phyloP scores from a whole-genome alignment of 306 rosid genomes.

The Prunus mongolica region DNA sequence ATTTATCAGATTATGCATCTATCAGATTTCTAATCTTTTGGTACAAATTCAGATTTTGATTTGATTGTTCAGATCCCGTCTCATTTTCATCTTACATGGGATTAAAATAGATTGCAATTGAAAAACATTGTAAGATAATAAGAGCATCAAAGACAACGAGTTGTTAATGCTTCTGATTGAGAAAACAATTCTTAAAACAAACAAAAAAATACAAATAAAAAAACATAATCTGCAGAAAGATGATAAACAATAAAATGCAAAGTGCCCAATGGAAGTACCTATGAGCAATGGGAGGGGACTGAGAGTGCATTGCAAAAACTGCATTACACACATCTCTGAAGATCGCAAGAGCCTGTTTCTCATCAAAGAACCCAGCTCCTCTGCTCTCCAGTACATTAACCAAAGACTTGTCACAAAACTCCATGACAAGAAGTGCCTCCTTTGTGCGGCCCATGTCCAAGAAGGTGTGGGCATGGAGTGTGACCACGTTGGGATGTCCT shows the following conservation, averaged over 20 bases:
- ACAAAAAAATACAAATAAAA: not conserved
- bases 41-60: no score
- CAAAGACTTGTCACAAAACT: slow-evolving; percentile 84
- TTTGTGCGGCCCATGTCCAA: slow-evolving; percentile 92
- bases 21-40: not conserved
- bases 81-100: not conserved
- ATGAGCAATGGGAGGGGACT: slow-evolving; percentile 90
- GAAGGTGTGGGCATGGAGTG: slow-evolving; percentile 69
- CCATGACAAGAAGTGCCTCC: slow-evolving; percentile 94
- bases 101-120: not conserved
- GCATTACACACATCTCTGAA: slow-evolving; percentile 94
- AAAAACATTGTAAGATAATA: not conserved
- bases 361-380: slow-evolving; percentile 86
- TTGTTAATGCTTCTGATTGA: not conserved
- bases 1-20: not conserved
- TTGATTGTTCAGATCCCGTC: no score
- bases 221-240: not conserved
- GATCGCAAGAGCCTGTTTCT: slow-evolving; percentile 70
- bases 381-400: slow-evolving; percentile 85
- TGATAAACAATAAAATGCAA: not conserved
- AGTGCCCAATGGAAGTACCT: slow-evolving; percentile 49
- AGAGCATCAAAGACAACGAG: not conserved
- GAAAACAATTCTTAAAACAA: not conserved
- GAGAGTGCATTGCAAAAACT: slow-evolving; percentile 92
- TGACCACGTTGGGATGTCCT: slow-evolving; percentile 92